These are phyloP conservation scores for Thymus quinquecostatus DNA, from an alignment of 257 asterid genomes.

Conservation along the genomic window DNA sequence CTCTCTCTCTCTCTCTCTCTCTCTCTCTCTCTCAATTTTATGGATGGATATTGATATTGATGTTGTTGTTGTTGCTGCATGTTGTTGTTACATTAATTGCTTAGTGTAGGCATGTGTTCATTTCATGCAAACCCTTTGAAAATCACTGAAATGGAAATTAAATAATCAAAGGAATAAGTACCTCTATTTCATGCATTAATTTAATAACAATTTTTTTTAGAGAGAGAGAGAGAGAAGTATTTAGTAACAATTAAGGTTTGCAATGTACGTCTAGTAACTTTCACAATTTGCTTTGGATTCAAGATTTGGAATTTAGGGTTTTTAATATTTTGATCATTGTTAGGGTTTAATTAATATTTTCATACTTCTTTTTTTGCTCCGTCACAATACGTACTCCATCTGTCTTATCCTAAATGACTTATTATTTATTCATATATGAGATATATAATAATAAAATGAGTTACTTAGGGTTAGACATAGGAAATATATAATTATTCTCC, in stretches of 20 bases:
- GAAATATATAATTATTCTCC: too few species aligned
- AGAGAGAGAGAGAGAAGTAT: too few species aligned
- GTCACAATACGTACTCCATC: too few species aligned
- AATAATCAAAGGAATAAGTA: too few species aligned
- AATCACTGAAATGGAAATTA: not conserved
- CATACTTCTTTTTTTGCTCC: too few species aligned
- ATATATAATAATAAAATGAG: too few species aligned
- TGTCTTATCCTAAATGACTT: too few species aligned
- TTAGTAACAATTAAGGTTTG: not conserved
- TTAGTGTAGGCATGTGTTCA: not conserved
- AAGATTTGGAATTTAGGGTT: not conserved
- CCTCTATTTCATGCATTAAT: too few species aligned
- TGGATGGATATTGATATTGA: not conserved
- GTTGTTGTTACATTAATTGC: too few species aligned
- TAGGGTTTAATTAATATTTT: not conserved
- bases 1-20: not conserved
- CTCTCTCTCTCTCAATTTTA: not conserved
- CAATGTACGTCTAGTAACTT: not conserved
- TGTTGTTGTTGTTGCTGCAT: too few species aligned
- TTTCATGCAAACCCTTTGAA: not conserved
- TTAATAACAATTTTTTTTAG: not conserved
- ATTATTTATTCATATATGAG: too few species aligned
- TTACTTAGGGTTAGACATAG: too few species aligned
- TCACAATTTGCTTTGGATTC: not conserved
- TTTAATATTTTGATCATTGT: not conserved